Base-by-base conservation (phyloP, 495 filamentous ascomycete genomes). In the Lophium mytilinum region DNA sequence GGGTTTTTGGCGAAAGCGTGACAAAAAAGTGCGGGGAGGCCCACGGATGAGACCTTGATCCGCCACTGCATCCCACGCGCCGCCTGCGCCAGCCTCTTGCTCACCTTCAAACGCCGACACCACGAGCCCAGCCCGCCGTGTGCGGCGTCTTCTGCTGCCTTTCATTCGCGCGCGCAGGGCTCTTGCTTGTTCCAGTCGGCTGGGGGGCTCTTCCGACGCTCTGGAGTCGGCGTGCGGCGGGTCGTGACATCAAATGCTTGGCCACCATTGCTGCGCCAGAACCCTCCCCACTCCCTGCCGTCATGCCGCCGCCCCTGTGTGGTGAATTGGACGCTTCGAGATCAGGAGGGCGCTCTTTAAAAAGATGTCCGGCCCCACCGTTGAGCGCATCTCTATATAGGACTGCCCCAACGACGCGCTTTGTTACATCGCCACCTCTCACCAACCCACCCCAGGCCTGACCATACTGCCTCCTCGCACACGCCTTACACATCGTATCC, bases 221-320 rank as follows among this genome's bases (percentile, higher is more conserved):
- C 24, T 30, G 24, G 24, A 30, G 24, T 19, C 42, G 17, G 34
- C 54, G 18, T 11, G 17, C 19, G 15, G 37, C 15, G 52, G 47
- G 56, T 57, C 39, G 54, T 65, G 62, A 65, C 57, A 61, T 65
- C 62, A 65, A 60, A 55, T 48, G 17, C 62, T 61, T 61, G 54
- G 62, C 62, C 35, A n/a, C 50, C 19, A 17, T 18, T 19, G 53
- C 49, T 55, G 60, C 60, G 43, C 52, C 60, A 46, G 53, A 35
- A 18, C 34, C 24, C 17, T 17, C 42, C 51, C 57, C 57, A 60
- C 62, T 40, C 51, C 24, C 58, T 58, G 58, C 55, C 62, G 55
- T 61, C 58, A 58, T 61, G 58, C 58, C 21, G 21, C 53, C 53
- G 53, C 61, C 57, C 57, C 50, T 47, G 15, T n/a, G 45, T 18